Conservation (phyloP, 208 protist species). For the Leishmania turanica region DNA sequence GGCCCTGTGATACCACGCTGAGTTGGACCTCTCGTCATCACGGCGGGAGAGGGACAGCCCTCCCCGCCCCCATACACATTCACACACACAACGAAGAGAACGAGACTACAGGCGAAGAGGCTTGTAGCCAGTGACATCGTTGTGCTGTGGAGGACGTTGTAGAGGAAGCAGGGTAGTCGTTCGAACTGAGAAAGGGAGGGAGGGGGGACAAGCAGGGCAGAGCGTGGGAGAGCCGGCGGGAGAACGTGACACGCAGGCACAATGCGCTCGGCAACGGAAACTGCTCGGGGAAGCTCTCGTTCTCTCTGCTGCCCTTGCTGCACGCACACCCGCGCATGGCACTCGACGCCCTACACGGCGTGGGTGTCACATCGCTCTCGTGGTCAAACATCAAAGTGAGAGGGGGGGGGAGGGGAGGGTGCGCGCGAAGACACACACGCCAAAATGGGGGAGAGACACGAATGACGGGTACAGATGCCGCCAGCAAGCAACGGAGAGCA, state of each 20-base stretch:
- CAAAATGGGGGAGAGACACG: neutral
- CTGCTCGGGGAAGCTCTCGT: neutral
- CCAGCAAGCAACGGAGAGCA: neutral
- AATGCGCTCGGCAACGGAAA: neutral
- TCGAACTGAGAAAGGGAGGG: neutral
- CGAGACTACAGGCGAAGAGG: neutral
- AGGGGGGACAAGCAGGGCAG: neutral
- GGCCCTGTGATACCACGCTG: neutral
- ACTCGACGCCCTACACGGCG: neutral
- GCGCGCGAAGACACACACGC: neutral
- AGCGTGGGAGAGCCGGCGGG: slow-evolving; percentile 10
- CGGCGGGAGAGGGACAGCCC: neutral
- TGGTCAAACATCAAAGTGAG: neutral
- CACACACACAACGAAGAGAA: neutral
- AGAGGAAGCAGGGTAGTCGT: neutral
- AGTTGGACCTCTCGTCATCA: too few species aligned
- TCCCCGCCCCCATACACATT: too few species aligned
- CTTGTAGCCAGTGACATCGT: neutral
- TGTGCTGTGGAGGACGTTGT: neutral
- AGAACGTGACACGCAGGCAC: slow-evolving; percentile 5
- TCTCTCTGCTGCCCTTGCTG: neutral
- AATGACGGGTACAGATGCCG: neutral
- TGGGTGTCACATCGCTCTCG: neutral
- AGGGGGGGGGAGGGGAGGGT: neutral
- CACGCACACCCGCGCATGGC: neutral